phyloP scores from a whole-genome alignment of 345 rosid species.

The Anacardium occidentale region DNA sequence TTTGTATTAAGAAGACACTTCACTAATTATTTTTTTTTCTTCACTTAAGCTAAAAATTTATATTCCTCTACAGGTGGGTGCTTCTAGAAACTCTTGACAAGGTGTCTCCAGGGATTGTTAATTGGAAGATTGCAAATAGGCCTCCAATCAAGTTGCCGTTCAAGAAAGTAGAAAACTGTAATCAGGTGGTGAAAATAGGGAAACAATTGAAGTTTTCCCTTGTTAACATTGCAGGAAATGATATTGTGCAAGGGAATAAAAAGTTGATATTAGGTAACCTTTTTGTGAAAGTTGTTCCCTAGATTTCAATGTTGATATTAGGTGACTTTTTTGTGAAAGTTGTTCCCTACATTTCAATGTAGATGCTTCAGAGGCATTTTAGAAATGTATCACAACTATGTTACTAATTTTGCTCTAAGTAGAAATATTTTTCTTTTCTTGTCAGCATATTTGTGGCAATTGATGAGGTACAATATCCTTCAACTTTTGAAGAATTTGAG shows the following conservation, averaged over 20 bases:
- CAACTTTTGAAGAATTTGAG: conserved; percentile 94
- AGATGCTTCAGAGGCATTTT: conserved; percentile 4
- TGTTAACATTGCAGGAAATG: conserved; percentile 94
- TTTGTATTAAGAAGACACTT: background rate
- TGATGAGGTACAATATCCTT: conserved; percentile 91
- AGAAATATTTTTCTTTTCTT: conserved; percentile 8
- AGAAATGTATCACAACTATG: background rate
- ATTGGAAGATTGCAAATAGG: conserved; percentile 90
- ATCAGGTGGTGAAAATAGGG: conserved; percentile 92
- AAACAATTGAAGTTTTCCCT: conserved; percentile 92
- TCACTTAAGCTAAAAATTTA: background rate
- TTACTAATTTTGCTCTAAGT: background rate
- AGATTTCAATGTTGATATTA: conserved; percentile 20
- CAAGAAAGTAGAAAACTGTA: conserved; percentile 95
- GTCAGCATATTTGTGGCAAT: conserved; percentile 91
- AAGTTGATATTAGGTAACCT: conserved; percentile 79
- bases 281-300: background rate
- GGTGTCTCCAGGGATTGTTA: conserved; percentile 90
- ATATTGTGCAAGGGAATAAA: conserved; percentile 92
- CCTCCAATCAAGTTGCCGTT: conserved; percentile 96
- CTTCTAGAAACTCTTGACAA: conserved; percentile 92
- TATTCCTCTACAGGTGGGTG: conserved; percentile 66
- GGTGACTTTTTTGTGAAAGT: conserved; percentile 39
- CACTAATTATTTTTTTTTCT: background rate
- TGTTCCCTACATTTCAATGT: background rate